Conservation (phyloP, 2,329 filamentous ascomycete genomes). For the Fusarium tricinctum region DNA sequence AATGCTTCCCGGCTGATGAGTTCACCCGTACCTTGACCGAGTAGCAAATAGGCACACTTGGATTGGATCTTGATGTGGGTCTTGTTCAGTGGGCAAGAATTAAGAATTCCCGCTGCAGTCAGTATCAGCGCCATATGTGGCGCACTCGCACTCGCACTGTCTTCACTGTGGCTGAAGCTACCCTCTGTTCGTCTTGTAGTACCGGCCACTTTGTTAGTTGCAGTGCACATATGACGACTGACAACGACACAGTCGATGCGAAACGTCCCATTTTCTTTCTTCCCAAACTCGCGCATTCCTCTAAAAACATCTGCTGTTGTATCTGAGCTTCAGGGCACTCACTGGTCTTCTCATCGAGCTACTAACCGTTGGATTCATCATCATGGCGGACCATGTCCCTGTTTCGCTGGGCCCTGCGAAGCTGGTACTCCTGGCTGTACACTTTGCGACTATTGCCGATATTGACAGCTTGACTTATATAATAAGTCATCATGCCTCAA, state of each 20-base stretch:
- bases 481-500: constrained; percentile 66
- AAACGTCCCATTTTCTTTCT: constrained; percentile 1
- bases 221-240: constrained; percentile 17
- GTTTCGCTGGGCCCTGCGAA: constrained; percentile 72
- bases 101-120: too few relatives aligned
- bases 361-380: not conserved
- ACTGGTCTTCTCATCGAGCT: not conserved
- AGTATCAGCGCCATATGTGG: not conserved
- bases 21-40: constrained; percentile 49
- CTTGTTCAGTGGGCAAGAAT: not conserved
- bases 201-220: constrained; percentile 41
- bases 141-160: not conserved
- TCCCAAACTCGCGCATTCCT: not conserved
- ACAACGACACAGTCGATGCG: constrained; percentile 10
- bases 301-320: not conserved
- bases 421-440: constrained; percentile 78
- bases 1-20: constrained; percentile 40
- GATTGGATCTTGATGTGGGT: constrained; percentile 42
- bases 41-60: constrained; percentile 44
- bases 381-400: constrained; percentile 47
- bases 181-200: not conserved
- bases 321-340: not conserved
- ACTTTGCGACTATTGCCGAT: constrained; percentile 76
- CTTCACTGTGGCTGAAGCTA: not conserved
- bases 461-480: constrained; percentile 73